These are phyloP conservation scores for Epithele typhae DNA, from an alignment of 768 basidiomycete genomes.

Conservation along the genomic window DNA sequence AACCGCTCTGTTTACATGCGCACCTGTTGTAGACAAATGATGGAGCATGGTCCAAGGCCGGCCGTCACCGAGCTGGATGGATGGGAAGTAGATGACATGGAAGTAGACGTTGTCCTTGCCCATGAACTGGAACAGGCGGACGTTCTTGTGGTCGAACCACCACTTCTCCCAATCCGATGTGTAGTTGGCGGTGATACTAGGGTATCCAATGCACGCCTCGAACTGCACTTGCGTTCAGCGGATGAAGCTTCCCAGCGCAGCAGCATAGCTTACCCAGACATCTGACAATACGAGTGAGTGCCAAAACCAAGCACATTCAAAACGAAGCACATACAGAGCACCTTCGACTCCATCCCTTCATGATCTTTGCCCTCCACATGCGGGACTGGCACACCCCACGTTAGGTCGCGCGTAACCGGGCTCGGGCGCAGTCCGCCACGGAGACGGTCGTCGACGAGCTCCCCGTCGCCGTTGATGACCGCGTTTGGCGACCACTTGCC, in stretches of 20 bases:
- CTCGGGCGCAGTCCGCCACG: conserved; percentile 83
- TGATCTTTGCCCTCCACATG: conserved; percentile 64
- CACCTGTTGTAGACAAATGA: conserved; percentile 93
- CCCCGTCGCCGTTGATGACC: conserved; percentile 84
- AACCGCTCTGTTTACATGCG: conserved; percentile 14
- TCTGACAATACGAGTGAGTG: conserved; percentile 41
- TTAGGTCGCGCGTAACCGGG: conserved; percentile 89
- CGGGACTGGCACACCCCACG: conserved; percentile 96
- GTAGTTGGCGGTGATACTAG: conserved; percentile 95
- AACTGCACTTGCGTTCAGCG: conserved; percentile 49
- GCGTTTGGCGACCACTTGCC: conserved; percentile 94
- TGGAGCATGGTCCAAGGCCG: conserved; percentile 91
- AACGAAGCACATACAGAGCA: conserved; percentile 71
- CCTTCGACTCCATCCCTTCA: conserved; percentile 87
- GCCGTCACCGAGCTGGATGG: conserved; percentile 84
- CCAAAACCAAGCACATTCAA: neutral
- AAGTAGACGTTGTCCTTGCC: conserved; percentile 99
- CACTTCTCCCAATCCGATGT: conserved; percentile 93
- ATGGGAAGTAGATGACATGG: conserved; percentile 94
- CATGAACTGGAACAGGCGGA: conserved; percentile 97
- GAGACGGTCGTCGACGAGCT: conserved; percentile 85
- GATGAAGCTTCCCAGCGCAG: too few relatives aligned
- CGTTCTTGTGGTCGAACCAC: conserved; percentile 93
- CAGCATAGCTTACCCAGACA: conserved; percentile 76
- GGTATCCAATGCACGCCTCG: conserved; percentile 95